These are phyloP conservation scores for Aspergillus arachidicola DNA, from an alignment of 2,329 filamentous ascomycete genomes.

Conservation along the genomic window DNA sequence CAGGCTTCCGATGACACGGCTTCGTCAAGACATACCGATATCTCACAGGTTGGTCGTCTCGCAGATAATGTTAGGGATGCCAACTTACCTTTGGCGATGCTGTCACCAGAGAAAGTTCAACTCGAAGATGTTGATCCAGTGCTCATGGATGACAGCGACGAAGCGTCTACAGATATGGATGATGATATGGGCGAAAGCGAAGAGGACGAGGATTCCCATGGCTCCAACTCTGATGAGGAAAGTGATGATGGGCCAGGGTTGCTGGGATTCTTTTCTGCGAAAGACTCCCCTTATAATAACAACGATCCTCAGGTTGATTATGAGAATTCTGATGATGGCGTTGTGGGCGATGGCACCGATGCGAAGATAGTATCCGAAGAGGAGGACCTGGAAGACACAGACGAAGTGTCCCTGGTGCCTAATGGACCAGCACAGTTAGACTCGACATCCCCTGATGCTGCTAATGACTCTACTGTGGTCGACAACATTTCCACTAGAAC, in stretches of 20 bases:
- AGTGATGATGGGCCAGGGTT: slow-evolving; percentile 44
- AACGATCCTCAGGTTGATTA: slow-evolving; percentile 22
- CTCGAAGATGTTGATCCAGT: slow-evolving; percentile 49
- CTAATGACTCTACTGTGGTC: slow-evolving; percentile 30
- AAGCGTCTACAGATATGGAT: slow-evolving; percentile 52
- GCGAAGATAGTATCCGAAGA: slow-evolving; percentile 27
- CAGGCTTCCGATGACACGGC: slow-evolving; percentile 24
- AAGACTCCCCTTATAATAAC: slow-evolving; percentile 32
- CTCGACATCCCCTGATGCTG: slow-evolving; percentile 29
- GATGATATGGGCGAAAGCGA: slow-evolving; percentile 52
- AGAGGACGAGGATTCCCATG: slow-evolving; percentile 52
- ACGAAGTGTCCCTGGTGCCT: slow-evolving; percentile 40
- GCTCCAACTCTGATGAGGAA: slow-evolving; percentile 51
- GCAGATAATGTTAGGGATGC: slow-evolving; percentile 25
- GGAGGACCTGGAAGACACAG: slow-evolving; percentile 33
- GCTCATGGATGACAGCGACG: slow-evolving; percentile 49
- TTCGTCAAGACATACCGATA: slow-evolving; percentile 23
- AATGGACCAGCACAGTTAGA: slow-evolving; percentile 35
- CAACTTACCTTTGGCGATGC: slow-evolving; percentile 29
- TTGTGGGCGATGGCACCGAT: slow-evolving; percentile 34
- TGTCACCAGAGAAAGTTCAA: slow-evolving; percentile 21
- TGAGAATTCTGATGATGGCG: slow-evolving; percentile 45
- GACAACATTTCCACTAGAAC: slow-evolving; percentile 21
- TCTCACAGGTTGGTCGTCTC: slow-evolving; percentile 22
- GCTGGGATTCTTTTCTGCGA: slow-evolving; percentile 51